A percentile compares a stretch with the other conserved stretches of the same genome.
phyloP scores from a whole-genome alignment of 106 monocot species.

The Dendrobium nobile region DNA sequence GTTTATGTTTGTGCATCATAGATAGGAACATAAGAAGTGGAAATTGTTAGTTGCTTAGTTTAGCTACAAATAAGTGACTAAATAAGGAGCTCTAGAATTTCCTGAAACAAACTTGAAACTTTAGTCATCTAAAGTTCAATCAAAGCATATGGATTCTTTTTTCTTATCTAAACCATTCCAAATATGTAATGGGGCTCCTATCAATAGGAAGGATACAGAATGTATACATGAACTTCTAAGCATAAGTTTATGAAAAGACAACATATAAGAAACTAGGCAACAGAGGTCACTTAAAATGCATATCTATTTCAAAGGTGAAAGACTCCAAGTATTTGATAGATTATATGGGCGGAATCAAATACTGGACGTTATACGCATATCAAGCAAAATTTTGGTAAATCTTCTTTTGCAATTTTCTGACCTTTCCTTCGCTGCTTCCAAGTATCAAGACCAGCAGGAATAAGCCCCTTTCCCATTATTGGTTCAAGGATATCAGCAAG shows the following conservation, averaged over 20 bases:
- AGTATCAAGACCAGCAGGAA: slow-evolving; percentile 95
- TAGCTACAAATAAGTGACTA: too few species aligned
- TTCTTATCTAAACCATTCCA: too few species aligned
- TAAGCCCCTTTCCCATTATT: slow-evolving; percentile 99
- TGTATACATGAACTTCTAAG: background rate
- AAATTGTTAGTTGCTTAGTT: too few species aligned
- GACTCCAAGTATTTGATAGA: background rate
- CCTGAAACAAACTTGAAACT: too few species aligned
- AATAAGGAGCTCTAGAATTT: too few species aligned
- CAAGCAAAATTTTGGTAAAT: background rate
- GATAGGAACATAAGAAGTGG: too few species aligned
- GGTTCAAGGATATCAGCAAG: slow-evolving; percentile 99
- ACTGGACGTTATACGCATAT: background rate
- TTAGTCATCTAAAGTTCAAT: too few species aligned
- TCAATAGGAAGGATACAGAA: background rate
- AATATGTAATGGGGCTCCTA: too few species aligned
- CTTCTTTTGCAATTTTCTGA: slow-evolving; percentile 22
- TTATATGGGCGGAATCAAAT: slow-evolving; percentile 1
- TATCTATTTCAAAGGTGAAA: background rate
- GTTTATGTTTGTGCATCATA: too few species aligned
- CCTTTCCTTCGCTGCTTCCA: slow-evolving; percentile 97
- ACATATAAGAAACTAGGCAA: background rate
- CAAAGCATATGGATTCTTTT: too few species aligned
- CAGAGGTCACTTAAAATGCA: background rate
- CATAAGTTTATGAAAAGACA: background rate